phyloP scores from a whole-genome alignment of 2,329 filamentous ascomycete species.

The Coniochaeta sp. region DNA sequence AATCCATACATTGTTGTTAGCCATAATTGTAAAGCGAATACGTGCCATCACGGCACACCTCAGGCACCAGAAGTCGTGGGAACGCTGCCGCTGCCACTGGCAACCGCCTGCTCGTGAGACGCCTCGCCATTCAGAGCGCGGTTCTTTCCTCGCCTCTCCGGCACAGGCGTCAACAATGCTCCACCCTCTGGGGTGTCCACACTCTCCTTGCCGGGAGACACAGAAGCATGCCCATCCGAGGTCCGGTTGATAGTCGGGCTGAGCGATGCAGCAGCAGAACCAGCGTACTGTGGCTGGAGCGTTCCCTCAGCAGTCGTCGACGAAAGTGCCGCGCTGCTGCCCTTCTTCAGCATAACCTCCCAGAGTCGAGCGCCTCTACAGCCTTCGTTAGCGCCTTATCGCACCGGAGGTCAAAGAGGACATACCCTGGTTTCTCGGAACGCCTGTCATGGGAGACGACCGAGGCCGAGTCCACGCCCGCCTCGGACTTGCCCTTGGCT shows the following conservation, averaged over 20 bases:
- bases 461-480: conserved; percentile 7
- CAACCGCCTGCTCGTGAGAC: conserved; percentile 20
- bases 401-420: not conserved
- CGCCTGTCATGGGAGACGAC: conserved; percentile 12
- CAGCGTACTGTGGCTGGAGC: conserved; percentile 40
- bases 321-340: conserved; percentile 19
- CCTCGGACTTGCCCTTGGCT: conserved; percentile 3
- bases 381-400: conserved; percentile 5
- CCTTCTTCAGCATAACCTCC: conserved; percentile 44
- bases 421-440: conserved; percentile 22
- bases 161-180: conserved; percentile 9
- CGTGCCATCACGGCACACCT: not conserved
- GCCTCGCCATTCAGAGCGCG: conserved; percentile 28
- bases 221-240: not conserved
- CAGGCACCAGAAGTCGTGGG: not conserved
- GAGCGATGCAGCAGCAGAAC: conserved; percentile 39
- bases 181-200: conserved; percentile 10
- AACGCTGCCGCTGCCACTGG: conserved; percentile 1
- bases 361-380: conserved; percentile 33
- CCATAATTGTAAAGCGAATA: not conserved
- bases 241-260: conserved; percentile 17
- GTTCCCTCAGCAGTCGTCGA: conserved; percentile 38
- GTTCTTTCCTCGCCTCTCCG: conserved; percentile 37
- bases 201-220: conserved; percentile 12
- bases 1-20: not conserved